Conservation (phyloP, 441 rosid genomes). For the Bocquillonia castaneifolia region DNA sequence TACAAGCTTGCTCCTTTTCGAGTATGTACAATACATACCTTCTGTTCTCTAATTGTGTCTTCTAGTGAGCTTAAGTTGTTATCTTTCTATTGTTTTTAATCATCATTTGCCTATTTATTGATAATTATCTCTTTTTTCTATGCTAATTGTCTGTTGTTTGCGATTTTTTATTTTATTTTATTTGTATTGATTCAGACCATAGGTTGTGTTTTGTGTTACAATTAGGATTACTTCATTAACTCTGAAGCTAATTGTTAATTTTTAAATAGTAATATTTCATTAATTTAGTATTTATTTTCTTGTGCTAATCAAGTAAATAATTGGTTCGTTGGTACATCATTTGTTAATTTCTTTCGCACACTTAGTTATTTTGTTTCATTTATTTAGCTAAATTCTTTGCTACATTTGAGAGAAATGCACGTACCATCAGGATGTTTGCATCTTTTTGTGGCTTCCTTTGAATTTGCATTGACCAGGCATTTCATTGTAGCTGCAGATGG, state of each 20-base stretch:
- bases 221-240: too few species aligned
- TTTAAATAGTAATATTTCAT: too few species aligned
- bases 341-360: neutral
- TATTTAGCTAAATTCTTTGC: neutral
- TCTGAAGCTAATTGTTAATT: too few species aligned
- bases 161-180: too few species aligned
- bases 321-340: neutral
- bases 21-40: constrained; percentile 24
- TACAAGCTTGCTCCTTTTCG: constrained; percentile 36
- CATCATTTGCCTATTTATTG: too few species aligned
- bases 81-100: neutral
- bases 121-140: neutral
- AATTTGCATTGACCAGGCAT: constrained; percentile 12
- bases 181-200: too few species aligned
- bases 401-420: constrained; percentile 8
- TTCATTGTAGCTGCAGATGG: constrained; percentile 42
- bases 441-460: constrained; percentile 9
- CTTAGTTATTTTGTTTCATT: neutral
- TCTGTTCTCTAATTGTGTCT: too few species aligned
- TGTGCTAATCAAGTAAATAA: too few species aligned
- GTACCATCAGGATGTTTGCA: constrained; percentile 14
- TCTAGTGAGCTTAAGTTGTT: constrained; percentile 31
- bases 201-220: too few species aligned
- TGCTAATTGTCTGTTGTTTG: neutral
- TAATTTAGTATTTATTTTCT: neutral